These are phyloP conservation scores for Hymenoscyphus fraxineus DNA, from an alignment of 2,329 filamentous ascomycete genomes.

Conservation along the genomic window DNA sequence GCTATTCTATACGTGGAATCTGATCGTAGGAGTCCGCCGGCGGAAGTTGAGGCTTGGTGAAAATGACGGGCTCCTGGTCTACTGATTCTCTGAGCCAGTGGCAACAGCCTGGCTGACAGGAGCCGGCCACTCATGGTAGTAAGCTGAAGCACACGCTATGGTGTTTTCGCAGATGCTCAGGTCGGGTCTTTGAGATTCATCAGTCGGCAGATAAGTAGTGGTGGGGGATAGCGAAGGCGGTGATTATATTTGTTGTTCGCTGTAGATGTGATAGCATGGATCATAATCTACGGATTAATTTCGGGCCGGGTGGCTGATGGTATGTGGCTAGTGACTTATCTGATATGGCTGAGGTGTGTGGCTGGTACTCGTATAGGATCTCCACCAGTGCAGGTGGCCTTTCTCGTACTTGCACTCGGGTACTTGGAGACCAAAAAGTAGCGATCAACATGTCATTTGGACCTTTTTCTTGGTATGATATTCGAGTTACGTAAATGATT, in stretches of 20 bases:
- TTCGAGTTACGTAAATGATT: no score
- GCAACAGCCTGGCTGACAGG: conserved; percentile 68
- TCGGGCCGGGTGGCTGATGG: background rate
- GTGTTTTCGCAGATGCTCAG: conserved; percentile 16
- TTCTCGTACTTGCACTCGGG: no score
- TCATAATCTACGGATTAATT: background rate
- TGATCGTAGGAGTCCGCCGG: conserved; percentile 65
- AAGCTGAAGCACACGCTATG: conserved; percentile 17
- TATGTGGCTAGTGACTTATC: background rate
- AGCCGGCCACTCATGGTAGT: conserved; percentile 47
- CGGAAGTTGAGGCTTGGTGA: conserved; percentile 56
- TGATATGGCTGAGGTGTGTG: background rate
- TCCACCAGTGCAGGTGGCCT: no score
- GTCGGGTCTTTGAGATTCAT: conserved; percentile 23
- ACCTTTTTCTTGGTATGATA: no score
- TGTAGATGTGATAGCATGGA: background rate
- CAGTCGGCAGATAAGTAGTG: conserved; percentile 6
- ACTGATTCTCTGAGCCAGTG: conserved; percentile 59
- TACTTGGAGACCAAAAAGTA: no score
- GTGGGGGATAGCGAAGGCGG: background rate
- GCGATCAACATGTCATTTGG: no score
- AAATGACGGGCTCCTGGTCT: conserved; percentile 57
- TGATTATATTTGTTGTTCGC: conserved; percentile 13
- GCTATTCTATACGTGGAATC: conserved; percentile 60
- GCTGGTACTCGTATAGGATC: background rate